Conservation (phyloP, 2,329 filamentous ascomycete genomes). For the Huntiella moniliformis region DNA sequence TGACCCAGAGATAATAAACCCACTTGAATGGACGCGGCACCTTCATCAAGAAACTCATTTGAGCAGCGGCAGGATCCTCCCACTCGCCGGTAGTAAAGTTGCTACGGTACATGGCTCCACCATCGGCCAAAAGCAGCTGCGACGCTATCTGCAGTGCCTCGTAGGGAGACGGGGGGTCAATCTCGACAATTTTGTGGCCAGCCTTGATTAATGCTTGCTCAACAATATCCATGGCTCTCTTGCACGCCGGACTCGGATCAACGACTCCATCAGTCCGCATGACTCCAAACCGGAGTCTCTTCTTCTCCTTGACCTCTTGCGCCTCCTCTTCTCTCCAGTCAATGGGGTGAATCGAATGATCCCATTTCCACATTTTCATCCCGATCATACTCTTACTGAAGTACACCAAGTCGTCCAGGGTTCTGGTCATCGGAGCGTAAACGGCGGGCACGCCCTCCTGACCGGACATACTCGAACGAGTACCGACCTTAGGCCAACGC, state of each 20-base stretch:
- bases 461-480: conserved; percentile 75
- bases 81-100: conserved; percentile 62
- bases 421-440: conserved; percentile 83
- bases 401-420: conserved; percentile 63
- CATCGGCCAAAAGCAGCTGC: conserved; percentile 68
- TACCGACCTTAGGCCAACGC: conserved; percentile 71
- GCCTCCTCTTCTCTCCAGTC: conserved; percentile 50
- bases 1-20: conserved; percentile 78
- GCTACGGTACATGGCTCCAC: conserved; percentile 59
- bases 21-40: conserved; percentile 60
- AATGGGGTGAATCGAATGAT: conserved; percentile 71
- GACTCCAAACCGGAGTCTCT: conserved; percentile 52
- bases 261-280: conserved; percentile 68
- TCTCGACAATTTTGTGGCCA: conserved; percentile 55
- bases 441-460: conserved; percentile 81
- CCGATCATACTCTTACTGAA: conserved; percentile 61
- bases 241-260: conserved; percentile 69
- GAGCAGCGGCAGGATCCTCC: conserved; percentile 57
- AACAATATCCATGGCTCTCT: conserved; percentile 52
- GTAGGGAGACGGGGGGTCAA: conserved; percentile 49
- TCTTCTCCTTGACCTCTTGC: conserved; percentile 39
- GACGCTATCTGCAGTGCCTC: conserved; percentile 60
- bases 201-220: conserved; percentile 47
- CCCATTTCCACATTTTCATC: conserved; percentile 80
- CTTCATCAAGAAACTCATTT: conserved; percentile 55